Percentiles rank a stretch among this genome's conserved stretches.
Evolutionary conservation across 192 early-diverging fungal genomes (phyloP).

Genomic region (Umbelopsis vinacea): DNA sequence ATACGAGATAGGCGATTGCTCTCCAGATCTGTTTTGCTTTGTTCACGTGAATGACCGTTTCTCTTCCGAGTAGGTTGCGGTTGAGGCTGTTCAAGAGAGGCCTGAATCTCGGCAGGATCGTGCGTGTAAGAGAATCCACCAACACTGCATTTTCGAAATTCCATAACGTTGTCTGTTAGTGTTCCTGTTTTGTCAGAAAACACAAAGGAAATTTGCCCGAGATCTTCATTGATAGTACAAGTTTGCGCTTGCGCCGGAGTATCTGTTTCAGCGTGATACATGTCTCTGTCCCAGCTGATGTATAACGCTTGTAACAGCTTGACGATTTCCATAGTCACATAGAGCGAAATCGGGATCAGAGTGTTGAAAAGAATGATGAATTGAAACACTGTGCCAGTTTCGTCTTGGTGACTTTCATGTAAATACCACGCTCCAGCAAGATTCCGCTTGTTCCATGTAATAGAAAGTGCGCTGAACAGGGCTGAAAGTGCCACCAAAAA

Average conservation of each 20-base stretch:
- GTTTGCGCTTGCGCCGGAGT: slow-evolving; percentile 80
- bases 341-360: slow-evolving; percentile 87
- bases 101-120: slow-evolving; percentile 48
- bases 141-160: slow-evolving; percentile 70
- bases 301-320: slow-evolving; percentile 76
- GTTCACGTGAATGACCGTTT: background rate
- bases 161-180: slow-evolving; percentile 86
- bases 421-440: slow-evolving; percentile 58
- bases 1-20: background rate
- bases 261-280: slow-evolving; percentile 75
- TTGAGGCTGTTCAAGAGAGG: background rate
- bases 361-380: slow-evolving; percentile 85
- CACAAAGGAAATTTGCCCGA: slow-evolving; percentile 85
- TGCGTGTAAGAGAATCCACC: slow-evolving; percentile 64
- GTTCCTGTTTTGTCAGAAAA: slow-evolving; percentile 94
- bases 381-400: slow-evolving; percentile 52
- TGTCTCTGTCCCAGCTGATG: slow-evolving; percentile 77
- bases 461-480: slow-evolving; percentile 54
- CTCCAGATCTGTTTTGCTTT: background rate
- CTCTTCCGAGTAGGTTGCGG: background rate
- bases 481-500: slow-evolving; percentile 61
- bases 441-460: slow-evolving; percentile 47
- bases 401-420: slow-evolving; percentile 28
- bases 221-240: slow-evolving; percentile 86
- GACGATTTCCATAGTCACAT: slow-evolving; percentile 85